Evolutionary conservation across 495 filamentous ascomycete genomes (phyloP), one percentile per base, ranked within the genome.

Genomic region (Penicillium chermesinum): DNA sequence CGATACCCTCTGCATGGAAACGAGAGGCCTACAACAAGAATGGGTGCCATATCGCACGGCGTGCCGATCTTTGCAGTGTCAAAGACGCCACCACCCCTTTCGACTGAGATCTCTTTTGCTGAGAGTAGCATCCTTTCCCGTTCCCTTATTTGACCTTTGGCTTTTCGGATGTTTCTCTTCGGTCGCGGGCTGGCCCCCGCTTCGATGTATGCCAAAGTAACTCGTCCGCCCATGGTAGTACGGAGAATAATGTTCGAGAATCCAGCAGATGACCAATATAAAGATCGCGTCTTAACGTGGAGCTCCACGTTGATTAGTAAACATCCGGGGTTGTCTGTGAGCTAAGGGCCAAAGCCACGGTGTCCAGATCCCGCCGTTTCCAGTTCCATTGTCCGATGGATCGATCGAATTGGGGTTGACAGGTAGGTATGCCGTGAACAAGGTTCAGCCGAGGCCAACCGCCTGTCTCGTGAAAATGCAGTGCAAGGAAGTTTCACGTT

Each of bases 221-320:
- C 39, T 43, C 21, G 41, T 34, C 6, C 42, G 41, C 38, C 27
- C 32, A n/a, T 41, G 16, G 35, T 18, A 7, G 12, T 25, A n/a
- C 10, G 9, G 12, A 22, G 9, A 17, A 27, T 12, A 14, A 43
- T 7, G 22, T 16, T 37, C 41, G 41, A 18, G 15, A 21, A 27
- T 14, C 38, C 37, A 56, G 42, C 46, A 14, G 59, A 62, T 62
- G 56, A 39, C 32, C 42, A 46, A 12, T 10, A 19, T 51, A 48
- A 51, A 50, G 48, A 58, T 58, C 47, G 38, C 46, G 2, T 19
- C 35, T 25, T 32, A 40, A n/a, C n/a, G 53, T 62, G 59, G 57
- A 50, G 50, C 43, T 33, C 57, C 57, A 59, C 57, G 57, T 60
- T 62, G 49, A 47, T 41, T 18, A 57, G 49, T 38, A 50, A 17